A percentile compares a stretch with the other conserved stretches of the same genome.
Evolutionary conservation across 176 grass and related monocot genomes (phyloP).

Genomic region (Oryza nivara): DNA sequence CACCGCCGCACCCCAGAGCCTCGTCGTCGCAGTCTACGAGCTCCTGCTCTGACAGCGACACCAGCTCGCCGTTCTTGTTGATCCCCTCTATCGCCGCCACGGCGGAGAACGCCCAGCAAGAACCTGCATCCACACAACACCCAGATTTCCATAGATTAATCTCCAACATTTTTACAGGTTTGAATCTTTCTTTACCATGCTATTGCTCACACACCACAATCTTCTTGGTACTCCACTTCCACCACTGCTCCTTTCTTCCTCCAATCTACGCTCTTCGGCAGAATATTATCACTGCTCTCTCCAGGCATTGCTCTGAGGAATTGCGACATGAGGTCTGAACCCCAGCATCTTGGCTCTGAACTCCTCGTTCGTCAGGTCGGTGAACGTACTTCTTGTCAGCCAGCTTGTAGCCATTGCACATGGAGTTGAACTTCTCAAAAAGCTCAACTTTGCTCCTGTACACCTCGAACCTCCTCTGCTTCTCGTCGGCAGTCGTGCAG

Average conservation of each 20-base stretch:
- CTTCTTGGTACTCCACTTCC: too few relatives aligned
- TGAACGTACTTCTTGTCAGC: conserved; percentile 39
- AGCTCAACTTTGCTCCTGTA: conserved; percentile 58
- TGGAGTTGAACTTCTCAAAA: conserved; percentile 51
- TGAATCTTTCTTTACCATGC: too few relatives aligned
- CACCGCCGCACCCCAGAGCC: too few relatives aligned
- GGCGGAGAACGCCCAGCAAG: conserved; percentile 70
- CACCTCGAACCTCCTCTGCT: conserved; percentile 54
- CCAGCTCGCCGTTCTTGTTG: conserved; percentile 52
- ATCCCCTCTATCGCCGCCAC: conserved; percentile 74
- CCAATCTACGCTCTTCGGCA: too few relatives aligned
- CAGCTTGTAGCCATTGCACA: conserved; percentile 39
- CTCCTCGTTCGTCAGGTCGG: conserved; percentile 75
- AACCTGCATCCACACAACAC: conserved; percentile 31
- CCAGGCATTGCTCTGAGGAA: neutral
- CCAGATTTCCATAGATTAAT: too few relatives aligned
- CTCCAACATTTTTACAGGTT: too few relatives aligned
- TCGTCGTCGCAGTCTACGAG: too few relatives aligned
- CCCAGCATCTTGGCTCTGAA: conserved; percentile 47
- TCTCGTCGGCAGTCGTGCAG: conserved; percentile 12
- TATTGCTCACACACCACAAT: too few relatives aligned
- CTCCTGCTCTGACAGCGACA: conserved; percentile 45
- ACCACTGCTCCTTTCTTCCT: too few relatives aligned
- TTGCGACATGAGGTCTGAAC: neutral
- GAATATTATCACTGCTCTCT: too few relatives aligned